Conservation (phyloP, 768 basidiomycete species). For the Pulveroboletus sp. region DNA sequence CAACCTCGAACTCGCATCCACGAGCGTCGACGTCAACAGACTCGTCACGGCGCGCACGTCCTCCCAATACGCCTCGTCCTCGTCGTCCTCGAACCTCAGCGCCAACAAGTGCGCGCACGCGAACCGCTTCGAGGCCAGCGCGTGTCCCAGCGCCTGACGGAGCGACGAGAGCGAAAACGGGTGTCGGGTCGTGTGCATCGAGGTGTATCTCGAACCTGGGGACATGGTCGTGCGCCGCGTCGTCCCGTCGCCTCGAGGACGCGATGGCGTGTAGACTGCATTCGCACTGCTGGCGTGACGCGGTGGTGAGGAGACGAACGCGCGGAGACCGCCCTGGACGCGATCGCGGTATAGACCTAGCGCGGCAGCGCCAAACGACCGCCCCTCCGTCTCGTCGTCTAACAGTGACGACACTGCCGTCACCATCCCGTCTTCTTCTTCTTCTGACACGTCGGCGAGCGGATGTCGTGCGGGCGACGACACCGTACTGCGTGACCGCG, state of each 20-base stretch:
- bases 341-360: slow-evolving; percentile 56
- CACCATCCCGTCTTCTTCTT: slow-evolving; percentile 32
- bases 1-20: slow-evolving; percentile 60
- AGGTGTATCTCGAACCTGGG: slow-evolving; percentile 60
- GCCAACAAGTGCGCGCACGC: slow-evolving; percentile 78
- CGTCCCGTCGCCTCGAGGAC: slow-evolving; percentile 8
- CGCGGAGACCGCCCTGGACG: slow-evolving; percentile 45
- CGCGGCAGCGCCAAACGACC: slow-evolving; percentile 59
- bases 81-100: slow-evolving; percentile 68
- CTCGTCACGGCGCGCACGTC: slow-evolving; percentile 74
- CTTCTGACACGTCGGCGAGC: slow-evolving; percentile 40
- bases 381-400: slow-evolving; percentile 25
- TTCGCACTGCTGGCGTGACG: too few relatives aligned
- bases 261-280: too few relatives aligned
- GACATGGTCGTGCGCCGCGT: slow-evolving; percentile 31
- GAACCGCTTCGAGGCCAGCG: slow-evolving; percentile 69
- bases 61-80: slow-evolving; percentile 81
- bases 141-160: slow-evolving; percentile 56
- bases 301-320: too few relatives aligned
- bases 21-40: slow-evolving; percentile 61
- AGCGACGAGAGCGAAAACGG: slow-evolving; percentile 65
- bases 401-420: slow-evolving; percentile 17
- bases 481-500: slow-evolving; percentile 41
- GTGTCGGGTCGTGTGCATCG: slow-evolving; percentile 55
- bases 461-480: slow-evolving; percentile 30